These are phyloP conservation scores for Ustilago cynodontis DNA, from an alignment of 1,284 basidiomycete species.

Conservation along the genomic window DNA sequence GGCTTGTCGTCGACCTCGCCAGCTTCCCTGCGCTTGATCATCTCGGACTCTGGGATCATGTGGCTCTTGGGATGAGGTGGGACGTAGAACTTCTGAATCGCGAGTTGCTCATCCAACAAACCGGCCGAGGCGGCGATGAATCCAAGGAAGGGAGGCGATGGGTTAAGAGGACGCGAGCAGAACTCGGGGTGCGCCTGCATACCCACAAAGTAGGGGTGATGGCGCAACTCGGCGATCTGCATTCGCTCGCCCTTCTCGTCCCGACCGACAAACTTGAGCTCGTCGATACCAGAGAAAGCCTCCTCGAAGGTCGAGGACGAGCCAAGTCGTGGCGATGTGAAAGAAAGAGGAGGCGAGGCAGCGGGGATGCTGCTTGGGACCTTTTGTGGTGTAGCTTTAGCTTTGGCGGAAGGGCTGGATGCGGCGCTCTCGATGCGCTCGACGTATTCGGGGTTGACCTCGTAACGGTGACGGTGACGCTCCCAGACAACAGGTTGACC, in stretches of 20 bases:
- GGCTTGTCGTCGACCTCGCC: slow-evolving; percentile 50
- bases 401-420: slow-evolving; percentile 34
- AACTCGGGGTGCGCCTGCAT: slow-evolving; percentile 98
- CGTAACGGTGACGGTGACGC: slow-evolving; percentile 95
- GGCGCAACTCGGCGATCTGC: slow-evolving; percentile 90
- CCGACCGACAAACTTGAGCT: slow-evolving; percentile 81
- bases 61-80: slow-evolving; percentile 73
- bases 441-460: slow-evolving; percentile 92
- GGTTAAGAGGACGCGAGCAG: slow-evolving; percentile 97
- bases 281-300: slow-evolving; percentile 30
- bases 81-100: slow-evolving; percentile 75
- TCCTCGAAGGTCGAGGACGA: slow-evolving; percentile 18
- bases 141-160: slow-evolving; percentile 96
- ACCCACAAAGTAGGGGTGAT: slow-evolving; percentile 94
- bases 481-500: slow-evolving; percentile 89
- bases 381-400: slow-evolving; percentile 32
- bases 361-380: slow-evolving; percentile 38
- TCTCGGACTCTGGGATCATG: slow-evolving; percentile 64
- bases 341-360: slow-evolving; percentile 35
- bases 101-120: slow-evolving; percentile 80
- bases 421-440: slow-evolving; percentile 76
- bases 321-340: slow-evolving; percentile 40
- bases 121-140: slow-evolving; percentile 89
- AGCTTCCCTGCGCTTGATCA: slow-evolving; percentile 47
- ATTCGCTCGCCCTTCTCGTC: slow-evolving; percentile 97